Conservation (phyloP, 2,329 filamentous ascomycete species). For the Arthrinium puccinioides region DNA sequence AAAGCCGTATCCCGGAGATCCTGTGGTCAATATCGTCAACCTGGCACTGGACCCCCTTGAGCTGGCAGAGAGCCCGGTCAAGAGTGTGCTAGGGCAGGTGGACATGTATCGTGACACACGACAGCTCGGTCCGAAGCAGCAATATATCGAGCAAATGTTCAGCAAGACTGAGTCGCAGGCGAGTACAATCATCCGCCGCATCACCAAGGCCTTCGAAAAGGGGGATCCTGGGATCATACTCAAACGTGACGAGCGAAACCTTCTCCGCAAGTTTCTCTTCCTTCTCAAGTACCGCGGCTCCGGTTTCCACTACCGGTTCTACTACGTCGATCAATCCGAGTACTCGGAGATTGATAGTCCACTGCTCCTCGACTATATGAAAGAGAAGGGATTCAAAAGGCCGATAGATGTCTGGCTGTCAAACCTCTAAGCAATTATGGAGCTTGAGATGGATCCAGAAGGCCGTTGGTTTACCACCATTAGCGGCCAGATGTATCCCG, state of each 20-base stretch:
- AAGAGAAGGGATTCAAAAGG: slow-evolving; percentile 10
- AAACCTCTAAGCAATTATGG: slow-evolving; percentile 17
- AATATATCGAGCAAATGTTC: slow-evolving; percentile 16
- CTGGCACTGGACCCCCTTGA: slow-evolving; percentile 7
- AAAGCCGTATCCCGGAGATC: slow-evolving; percentile 12
- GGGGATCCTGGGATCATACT: slow-evolving; percentile 7
- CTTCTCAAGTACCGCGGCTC: slow-evolving; percentile 35
- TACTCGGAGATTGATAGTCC: slow-evolving; percentile 23
- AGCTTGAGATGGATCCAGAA: slow-evolving; percentile 18
- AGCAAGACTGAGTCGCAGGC: slow-evolving; percentile 14
- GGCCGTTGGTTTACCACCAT: slow-evolving; percentile 12
- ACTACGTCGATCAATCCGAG: slow-evolving; percentile 20
- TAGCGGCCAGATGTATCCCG: slow-evolving; percentile 12
- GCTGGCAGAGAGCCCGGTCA: slow-evolving; percentile 13
- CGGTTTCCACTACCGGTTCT: slow-evolving; percentile 26
- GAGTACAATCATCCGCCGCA: slow-evolving; percentile 10
- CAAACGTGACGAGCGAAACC: slow-evolving; percentile 18
- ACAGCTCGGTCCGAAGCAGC: slow-evolving; percentile 10
- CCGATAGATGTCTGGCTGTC: slow-evolving; percentile 23
- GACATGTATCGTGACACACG: slow-evolving; percentile 19
- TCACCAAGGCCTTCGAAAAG: slow-evolving; percentile 10
- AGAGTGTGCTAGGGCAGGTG: slow-evolving; percentile 13
- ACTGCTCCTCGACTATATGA: slow-evolving; percentile 15
- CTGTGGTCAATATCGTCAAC: slow-evolving; percentile 17
- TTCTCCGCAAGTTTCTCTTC: slow-evolving; percentile 37